Evolutionary conservation across 768 basidiomycete genomes (phyloP), one percentile per base, ranked within the genome.

Genomic region (Sistotremastrum suecicum): DNA sequence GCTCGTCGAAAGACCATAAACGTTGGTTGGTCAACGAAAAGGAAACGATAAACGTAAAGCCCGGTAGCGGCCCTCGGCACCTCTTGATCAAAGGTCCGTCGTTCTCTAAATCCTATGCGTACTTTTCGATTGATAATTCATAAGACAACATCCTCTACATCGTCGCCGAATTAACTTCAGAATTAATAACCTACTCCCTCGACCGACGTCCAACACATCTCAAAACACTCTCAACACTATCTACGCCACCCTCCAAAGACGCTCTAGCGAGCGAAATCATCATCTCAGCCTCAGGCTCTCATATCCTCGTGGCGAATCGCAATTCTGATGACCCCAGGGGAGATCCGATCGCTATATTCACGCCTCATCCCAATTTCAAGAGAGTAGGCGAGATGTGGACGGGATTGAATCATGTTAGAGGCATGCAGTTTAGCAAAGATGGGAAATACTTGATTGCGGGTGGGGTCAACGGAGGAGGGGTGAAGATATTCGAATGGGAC

Each of bases 211-310:
- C 71, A n/a, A 62, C 63, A 9, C 66, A 58, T 29, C 45, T 69
- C 44, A 50, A 54, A 33, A 58, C 69, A n/a, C 20, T 20, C 20
- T 20, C 20, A 20, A 20, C 20, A 5, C 66, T 80, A 61, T 63
- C 61, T 4, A 62, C 63, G 7, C 69, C 67, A 4, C 53, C 45
- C 3, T 46, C 51, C 12, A 48, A 48, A 29, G 41, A 49, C 39
- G 78, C 80, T 77, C 66, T 73, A 42, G 80, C 78, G 3, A 78
- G 82, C 0, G 86, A 85, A 54, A 71, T 86, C 50, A 66, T 83
- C 45, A 64, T 83, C 47, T 75, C 34, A 12, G 4, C 20, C 2
- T 20, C 20, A 20, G 20, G 20, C 20, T 67, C 74, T 2, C 80
- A 80, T 58, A 62, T 87, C 10, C 88, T 85, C 55, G 63, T 75